Percentiles rank a stretch among this genome's conserved stretches.
phyloP scores from a whole-genome alignment of 176 grass and related monocot genomes.

The Musa troglodytarum region DNA sequence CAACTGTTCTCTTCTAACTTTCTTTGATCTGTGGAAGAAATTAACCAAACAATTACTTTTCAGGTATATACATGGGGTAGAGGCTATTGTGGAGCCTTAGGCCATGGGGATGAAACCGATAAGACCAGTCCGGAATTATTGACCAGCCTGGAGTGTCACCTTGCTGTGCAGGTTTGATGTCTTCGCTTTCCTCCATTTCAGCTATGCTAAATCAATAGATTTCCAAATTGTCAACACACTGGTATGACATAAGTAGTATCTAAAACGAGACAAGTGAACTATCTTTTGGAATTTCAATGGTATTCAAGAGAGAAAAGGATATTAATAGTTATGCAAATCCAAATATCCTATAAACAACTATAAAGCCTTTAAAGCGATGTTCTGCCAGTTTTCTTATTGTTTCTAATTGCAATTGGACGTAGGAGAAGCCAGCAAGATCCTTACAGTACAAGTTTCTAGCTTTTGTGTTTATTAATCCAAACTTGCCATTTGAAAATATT shows the following conservation, averaged over 20 bases:
- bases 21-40: not conserved
- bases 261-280: not conserved
- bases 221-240: not conserved
- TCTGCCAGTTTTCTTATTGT: too few relatives aligned
- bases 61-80: constrained; percentile 99
- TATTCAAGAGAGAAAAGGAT: too few relatives aligned
- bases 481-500: too few relatives aligned
- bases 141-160: constrained; percentile 54
- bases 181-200: constrained; percentile 3
- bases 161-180: constrained; percentile 79
- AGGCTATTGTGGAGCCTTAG: constrained; percentile 98
- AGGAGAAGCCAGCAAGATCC: too few relatives aligned
- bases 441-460: too few relatives aligned
- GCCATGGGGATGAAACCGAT: constrained; percentile 96
- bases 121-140: constrained; percentile 83
- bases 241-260: not conserved
- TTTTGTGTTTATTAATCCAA: too few relatives aligned
- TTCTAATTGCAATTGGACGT: too few relatives aligned
- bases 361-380: too few relatives aligned
- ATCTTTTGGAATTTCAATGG: too few relatives aligned
- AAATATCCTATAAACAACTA: too few relatives aligned
- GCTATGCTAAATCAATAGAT: not conserved
- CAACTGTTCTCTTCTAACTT: not conserved
- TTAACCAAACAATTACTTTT: constrained; percentile 20
- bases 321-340: too few relatives aligned